Percentiles rank a stretch among this genome's conserved stretches.
Evolutionary conservation across 2,329 filamentous ascomycete genomes (phyloP).

Genomic region (Ascocoryne sarcoides): DNA sequence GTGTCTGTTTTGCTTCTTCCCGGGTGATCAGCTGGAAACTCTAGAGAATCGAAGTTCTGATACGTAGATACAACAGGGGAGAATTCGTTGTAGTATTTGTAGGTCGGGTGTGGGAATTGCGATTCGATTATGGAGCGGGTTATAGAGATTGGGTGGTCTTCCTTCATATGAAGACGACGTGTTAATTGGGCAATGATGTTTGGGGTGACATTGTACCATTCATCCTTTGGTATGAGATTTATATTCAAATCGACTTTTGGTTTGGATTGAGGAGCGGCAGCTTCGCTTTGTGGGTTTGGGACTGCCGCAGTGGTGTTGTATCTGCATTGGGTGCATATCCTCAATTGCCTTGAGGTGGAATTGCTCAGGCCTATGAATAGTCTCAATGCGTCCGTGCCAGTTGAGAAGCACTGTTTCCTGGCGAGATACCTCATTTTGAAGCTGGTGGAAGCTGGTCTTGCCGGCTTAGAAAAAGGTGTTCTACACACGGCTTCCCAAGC

Average conservation of each 20-base stretch:
- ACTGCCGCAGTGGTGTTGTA: slow-evolving; percentile 22
- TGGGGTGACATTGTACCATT: slow-evolving; percentile 76
- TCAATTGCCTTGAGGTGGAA: slow-evolving; percentile 9
- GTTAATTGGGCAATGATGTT: slow-evolving; percentile 67
- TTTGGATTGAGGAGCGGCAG: not conserved
- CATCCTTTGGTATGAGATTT: too few species aligned
- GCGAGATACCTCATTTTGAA: slow-evolving; percentile 20
- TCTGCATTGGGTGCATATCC: slow-evolving; percentile 22
- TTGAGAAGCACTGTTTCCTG: slow-evolving; percentile 13
- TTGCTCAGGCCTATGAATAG: slow-evolving; percentile 21
- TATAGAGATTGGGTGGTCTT: slow-evolving; percentile 82
- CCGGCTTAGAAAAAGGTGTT: too few species aligned
- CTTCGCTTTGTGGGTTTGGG: slow-evolving; percentile 2
- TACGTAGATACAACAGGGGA: slow-evolving; percentile 74
- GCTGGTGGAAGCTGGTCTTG: slow-evolving; percentile 6
- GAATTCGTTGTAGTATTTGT: slow-evolving; percentile 67
- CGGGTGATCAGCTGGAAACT: slow-evolving; percentile 80
- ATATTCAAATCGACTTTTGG: too few species aligned
- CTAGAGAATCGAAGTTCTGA: slow-evolving; percentile 96
- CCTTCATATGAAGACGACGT: slow-evolving; percentile 78
- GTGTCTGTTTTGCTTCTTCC: slow-evolving; percentile 84
- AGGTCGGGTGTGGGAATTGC: slow-evolving; percentile 66
- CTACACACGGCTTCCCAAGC: too few species aligned
- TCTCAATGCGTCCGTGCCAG: slow-evolving; percentile 16
- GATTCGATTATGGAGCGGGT: slow-evolving; percentile 90